phyloP scores from a whole-genome alignment of 2,329 filamentous ascomycete species.

The Apiospora phragmitis region DNA sequence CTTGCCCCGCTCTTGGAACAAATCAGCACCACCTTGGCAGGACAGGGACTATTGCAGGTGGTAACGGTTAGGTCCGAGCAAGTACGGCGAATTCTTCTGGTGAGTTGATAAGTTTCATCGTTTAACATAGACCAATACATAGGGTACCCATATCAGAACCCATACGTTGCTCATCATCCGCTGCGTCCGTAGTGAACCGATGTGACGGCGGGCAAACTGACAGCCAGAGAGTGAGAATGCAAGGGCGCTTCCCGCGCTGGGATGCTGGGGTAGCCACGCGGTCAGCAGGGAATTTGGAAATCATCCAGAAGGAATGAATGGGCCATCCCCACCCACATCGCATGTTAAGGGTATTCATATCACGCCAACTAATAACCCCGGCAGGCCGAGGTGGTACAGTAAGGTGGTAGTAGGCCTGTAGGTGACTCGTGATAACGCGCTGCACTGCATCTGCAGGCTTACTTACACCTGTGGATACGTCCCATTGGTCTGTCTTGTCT shows the following conservation, averaged over 20 bases:
- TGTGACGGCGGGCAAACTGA: slow-evolving; percentile 1
- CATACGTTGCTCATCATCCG: not conserved
- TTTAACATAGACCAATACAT: too few species aligned
- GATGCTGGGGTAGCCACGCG: not conserved
- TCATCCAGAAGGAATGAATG: not conserved
- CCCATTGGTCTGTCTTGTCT: not conserved
- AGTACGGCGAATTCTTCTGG: not conserved
- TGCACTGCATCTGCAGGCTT: not conserved
- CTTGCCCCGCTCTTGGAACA: not conserved
- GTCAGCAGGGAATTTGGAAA: not conserved
- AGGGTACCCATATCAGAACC: too few species aligned
- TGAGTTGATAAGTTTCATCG: too few species aligned
- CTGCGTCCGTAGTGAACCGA: not conserved
- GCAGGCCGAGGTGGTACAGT: not conserved
- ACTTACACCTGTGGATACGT: not conserved
- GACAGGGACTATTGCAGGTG: too few species aligned
- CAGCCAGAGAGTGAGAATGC: not conserved
- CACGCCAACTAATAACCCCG: not conserved
- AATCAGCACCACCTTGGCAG: not conserved
- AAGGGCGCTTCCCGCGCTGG: not conserved
- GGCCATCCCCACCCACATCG: not conserved
- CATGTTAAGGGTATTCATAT: too few species aligned
- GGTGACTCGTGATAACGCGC: not conserved
- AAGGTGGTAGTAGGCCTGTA: not conserved
- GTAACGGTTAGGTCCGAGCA: too few species aligned